A percentile compares a stretch with the other conserved stretches of the same genome.
Conservation (phyloP, 192 early-diverging fungal species). For the Chytriomyces confervae region DNA sequence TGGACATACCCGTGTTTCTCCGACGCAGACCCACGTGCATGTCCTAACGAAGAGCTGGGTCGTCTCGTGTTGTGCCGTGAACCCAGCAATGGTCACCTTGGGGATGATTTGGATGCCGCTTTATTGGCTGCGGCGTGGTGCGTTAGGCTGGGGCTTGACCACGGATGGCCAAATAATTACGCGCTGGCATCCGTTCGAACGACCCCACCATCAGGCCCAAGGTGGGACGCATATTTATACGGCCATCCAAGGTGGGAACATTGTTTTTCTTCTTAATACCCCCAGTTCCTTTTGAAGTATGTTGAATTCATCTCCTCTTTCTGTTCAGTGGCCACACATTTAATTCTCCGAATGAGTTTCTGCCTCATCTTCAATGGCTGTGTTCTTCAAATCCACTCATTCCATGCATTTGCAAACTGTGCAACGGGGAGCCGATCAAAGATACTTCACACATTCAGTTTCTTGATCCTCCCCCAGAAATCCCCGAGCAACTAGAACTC, state of each 20-base stretch:
- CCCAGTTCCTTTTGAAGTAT: background rate
- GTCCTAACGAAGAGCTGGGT: background rate
- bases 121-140: conserved; percentile 10
- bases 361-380: conserved; percentile 26
- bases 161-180: conserved; percentile 14
- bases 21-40: background rate
- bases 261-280: background rate
- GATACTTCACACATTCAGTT: background rate
- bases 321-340: background rate
- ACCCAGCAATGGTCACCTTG: background rate
- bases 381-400: background rate
- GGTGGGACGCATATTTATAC: conserved; percentile 31
- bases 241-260: conserved; percentile 19
- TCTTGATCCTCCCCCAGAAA: background rate
- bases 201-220: background rate
- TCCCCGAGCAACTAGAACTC: background rate
- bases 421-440: conserved; percentile 3
- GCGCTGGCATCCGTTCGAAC: conserved; percentile 2
- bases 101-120: conserved; percentile 16
- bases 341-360: conserved; percentile 33
- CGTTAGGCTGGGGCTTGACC: conserved; percentile 13
- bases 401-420: conserved; percentile 30
- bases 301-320: background rate
- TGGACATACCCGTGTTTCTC: conserved; percentile 3
- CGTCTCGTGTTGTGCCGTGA: conserved; percentile 16